A percentile compares a stretch with the other conserved stretches of the same genome.
Conservation (phyloP, 257 asterid genomes). For the Gentiana macrophylla region DNA sequence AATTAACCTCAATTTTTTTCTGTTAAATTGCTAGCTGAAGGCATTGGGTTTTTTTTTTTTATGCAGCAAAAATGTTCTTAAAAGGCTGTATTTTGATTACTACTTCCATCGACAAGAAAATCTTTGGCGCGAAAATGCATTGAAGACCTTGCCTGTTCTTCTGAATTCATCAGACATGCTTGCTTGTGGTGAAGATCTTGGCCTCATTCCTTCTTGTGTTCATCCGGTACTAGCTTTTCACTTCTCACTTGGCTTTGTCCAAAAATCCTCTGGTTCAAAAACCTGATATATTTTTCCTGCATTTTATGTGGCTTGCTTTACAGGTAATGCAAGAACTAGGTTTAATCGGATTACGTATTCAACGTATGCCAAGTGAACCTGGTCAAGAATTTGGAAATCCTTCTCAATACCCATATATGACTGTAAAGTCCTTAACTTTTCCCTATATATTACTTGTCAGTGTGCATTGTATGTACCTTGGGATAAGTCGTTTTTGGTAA, state of each 20-base stretch:
- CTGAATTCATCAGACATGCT: conserved; percentile 96
- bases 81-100: conserved; percentile 74
- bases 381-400: conserved; percentile 87
- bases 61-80: conserved; percentile 74
- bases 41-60: not conserved
- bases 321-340: conserved; percentile 99
- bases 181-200: conserved; percentile 99
- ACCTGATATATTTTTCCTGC: not conserved
- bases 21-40: not conserved
- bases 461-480: too few species aligned
- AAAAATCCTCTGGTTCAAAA: not conserved
- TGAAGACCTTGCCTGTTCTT: conserved; percentile 87
- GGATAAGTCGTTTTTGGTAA: not conserved
- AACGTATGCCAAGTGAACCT: conserved; percentile 91
- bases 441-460: not conserved
- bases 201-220: conserved; percentile 87
- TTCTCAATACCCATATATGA: conserved; percentile 85
- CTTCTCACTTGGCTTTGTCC: conserved; percentile 1
- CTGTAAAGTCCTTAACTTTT: conserved; percentile 36
- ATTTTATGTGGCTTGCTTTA: conserved; percentile 10
- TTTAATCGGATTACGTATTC: conserved; percentile 80
- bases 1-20: not conserved
- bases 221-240: conserved; percentile 59
- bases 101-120: conserved; percentile 90
- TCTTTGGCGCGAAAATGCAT: conserved; percentile 86